A percentile compares a stretch with the other conserved stretches of the same genome.
Conservation (phyloP, 352 stramenopile genomes). For the Thalassiosira delicatula region DNA sequence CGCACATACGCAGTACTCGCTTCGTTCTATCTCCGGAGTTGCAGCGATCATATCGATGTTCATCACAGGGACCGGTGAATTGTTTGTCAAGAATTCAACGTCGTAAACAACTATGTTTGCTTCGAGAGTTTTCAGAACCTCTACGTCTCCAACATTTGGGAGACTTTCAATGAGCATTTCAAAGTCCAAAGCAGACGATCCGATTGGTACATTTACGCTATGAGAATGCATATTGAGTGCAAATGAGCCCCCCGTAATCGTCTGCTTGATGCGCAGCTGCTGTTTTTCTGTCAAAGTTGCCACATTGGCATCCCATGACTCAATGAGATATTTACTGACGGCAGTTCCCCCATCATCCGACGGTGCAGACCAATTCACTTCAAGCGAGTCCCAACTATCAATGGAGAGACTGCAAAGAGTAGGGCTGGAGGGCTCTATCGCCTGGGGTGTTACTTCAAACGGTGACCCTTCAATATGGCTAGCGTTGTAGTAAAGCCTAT, state of each 20-base stretch:
- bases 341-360: slow-evolving; percentile 87
- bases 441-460: slow-evolving; percentile 66
- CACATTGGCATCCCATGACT: slow-evolving; percentile 79
- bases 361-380: slow-evolving; percentile 85
- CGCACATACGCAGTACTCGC: slow-evolving; percentile 60
- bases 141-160: slow-evolving; percentile 81
- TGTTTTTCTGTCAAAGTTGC: slow-evolving; percentile 55
- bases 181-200: slow-evolving; percentile 81
- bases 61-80: slow-evolving; percentile 48
- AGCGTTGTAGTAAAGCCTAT: slow-evolving; percentile 88
- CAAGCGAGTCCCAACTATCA: slow-evolving; percentile 81
- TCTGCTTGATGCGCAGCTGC: slow-evolving; percentile 84
- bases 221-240: slow-evolving; percentile 82
- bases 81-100: slow-evolving; percentile 62
- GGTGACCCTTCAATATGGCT: slow-evolving; percentile 75
- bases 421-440: slow-evolving; percentile 75
- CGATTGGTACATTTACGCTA: slow-evolving; percentile 81
- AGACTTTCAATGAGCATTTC: slow-evolving; percentile 89
- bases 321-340: slow-evolving; percentile 87
- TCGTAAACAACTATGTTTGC: slow-evolving; percentile 42
- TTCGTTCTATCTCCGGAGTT: slow-evolving; percentile 28
- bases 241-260: slow-evolving; percentile 85
- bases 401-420: slow-evolving; percentile 67
- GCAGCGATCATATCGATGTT: slow-evolving; percentile 39
- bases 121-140: slow-evolving; percentile 40